Conservation (phyloP, 441 rosid genomes). For the Manihot esculenta region DNA sequence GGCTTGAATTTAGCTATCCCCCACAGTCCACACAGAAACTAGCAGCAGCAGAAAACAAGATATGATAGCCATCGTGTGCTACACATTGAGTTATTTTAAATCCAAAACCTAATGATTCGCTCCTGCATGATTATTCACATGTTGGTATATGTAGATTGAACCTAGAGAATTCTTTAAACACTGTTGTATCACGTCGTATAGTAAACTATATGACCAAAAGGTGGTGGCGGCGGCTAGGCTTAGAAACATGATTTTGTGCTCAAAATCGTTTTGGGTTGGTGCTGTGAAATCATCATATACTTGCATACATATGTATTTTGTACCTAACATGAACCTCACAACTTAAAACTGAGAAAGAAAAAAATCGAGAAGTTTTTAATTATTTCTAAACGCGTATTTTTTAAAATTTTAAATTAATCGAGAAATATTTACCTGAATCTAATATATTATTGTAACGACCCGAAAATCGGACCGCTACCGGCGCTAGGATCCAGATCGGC, state of each 20-base stretch:
- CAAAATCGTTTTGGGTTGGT: background rate
- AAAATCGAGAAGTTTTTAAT: too few species aligned
- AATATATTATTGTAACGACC: too few species aligned
- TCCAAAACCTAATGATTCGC: conserved; percentile 27
- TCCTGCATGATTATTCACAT: conserved; percentile 26
- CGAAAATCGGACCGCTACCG: too few species aligned
- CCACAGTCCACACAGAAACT: conserved; percentile 9
- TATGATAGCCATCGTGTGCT: conserved; percentile 32
- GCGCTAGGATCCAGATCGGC: too few species aligned
- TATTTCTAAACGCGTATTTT: too few species aligned
- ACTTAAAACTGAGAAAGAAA: too few species aligned
- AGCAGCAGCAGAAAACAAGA: conserved; percentile 20
- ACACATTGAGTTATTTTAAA: conserved; percentile 25
- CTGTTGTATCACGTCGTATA: too few species aligned
- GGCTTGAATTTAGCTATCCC: conserved; percentile 45
- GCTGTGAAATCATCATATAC: background rate
- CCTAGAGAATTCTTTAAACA: background rate
- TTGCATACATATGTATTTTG: background rate
- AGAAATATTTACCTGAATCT: too few species aligned
- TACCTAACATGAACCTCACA: background rate
- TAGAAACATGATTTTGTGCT: conserved; percentile 5
- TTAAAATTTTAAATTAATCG: too few species aligned
- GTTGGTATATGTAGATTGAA: background rate
- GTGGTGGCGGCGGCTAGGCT: too few species aligned
- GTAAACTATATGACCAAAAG: too few species aligned